phyloP scores from a whole-genome alignment of 2,329 filamentous ascomycete genomes.

The Stagonosporopsis tanaceti region DNA sequence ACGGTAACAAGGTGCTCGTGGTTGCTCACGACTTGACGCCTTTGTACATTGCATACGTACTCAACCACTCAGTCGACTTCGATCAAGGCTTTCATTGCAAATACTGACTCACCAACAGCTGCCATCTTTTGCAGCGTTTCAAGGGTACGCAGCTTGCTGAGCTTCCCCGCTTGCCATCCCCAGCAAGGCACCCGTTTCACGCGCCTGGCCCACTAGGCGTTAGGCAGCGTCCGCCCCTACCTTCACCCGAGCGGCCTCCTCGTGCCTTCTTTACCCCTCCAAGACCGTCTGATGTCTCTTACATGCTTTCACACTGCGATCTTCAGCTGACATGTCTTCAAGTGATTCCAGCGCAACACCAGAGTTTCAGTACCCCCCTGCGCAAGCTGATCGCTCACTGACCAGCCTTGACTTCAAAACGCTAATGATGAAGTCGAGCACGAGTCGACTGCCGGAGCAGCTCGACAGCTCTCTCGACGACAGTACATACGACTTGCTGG shows the following conservation, averaged over 20 bases:
- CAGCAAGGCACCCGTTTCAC: slow-evolving; percentile 29
- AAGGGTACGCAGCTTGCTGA: slow-evolving; percentile 17
- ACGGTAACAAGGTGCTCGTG: slow-evolving; percentile 16
- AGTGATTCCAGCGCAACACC: slow-evolving; percentile 37
- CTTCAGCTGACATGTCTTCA: slow-evolving; percentile 41
- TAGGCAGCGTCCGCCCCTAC: slow-evolving; percentile 35
- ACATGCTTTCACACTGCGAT: slow-evolving; percentile 18
- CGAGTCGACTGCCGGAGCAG: slow-evolving; percentile 36
- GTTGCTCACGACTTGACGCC: slow-evolving; percentile 18
- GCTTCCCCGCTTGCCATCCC: slow-evolving; percentile 26
- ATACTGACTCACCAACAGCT: slow-evolving; percentile 1
- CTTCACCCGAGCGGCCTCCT: slow-evolving; percentile 25
- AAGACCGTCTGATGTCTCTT: slow-evolving; percentile 12
- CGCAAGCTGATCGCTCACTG: slow-evolving; percentile 42
- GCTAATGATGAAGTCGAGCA: slow-evolving; percentile 47
- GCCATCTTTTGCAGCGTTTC: neutral
- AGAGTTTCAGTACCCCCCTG: slow-evolving; percentile 43
- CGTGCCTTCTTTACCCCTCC: slow-evolving; percentile 18
- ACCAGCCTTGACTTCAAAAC: slow-evolving; percentile 44
- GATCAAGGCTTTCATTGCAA: slow-evolving; percentile 3
- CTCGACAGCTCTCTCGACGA: slow-evolving; percentile 44
- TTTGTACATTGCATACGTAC: slow-evolving; percentile 12
- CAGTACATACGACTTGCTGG: slow-evolving; percentile 47
- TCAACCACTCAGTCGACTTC: neutral
- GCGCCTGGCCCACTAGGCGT: slow-evolving; percentile 30